Conservation (phyloP, 2,329 filamentous ascomycete species). For the Diaporthe nobilis region DNA sequence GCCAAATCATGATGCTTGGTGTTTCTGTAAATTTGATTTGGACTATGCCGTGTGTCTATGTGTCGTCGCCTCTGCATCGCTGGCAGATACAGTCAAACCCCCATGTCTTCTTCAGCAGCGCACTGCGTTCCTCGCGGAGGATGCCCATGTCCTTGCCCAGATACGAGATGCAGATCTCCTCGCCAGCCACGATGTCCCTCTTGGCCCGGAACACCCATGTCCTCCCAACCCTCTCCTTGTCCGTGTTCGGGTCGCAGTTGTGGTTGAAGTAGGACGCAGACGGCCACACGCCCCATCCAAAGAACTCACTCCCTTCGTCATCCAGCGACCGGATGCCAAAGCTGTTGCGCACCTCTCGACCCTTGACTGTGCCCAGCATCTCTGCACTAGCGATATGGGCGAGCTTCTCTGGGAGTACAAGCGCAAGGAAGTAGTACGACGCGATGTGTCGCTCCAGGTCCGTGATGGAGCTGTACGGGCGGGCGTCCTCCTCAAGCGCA, state of each 20-base stretch:
- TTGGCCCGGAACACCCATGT: slow-evolving; percentile 36
- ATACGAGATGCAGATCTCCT: slow-evolving; percentile 40
- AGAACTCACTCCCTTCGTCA: slow-evolving; percentile 40
- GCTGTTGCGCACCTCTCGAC: slow-evolving; percentile 40
- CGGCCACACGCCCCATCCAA: slow-evolving; percentile 39
- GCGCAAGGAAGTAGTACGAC: slow-evolving; percentile 34
- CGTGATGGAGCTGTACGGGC: slow-evolving; percentile 30
- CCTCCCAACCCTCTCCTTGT: slow-evolving; percentile 32
- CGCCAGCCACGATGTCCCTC: slow-evolving; percentile 9
- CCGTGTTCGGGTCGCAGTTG: slow-evolving; percentile 37
- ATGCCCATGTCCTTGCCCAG: slow-evolving; percentile 36
- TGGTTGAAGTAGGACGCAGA: slow-evolving; percentile 41
- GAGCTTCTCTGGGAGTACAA: slow-evolving; percentile 20
- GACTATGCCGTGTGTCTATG: neutral
- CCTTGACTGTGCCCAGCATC: slow-evolving; percentile 31
- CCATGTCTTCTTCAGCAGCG: slow-evolving; percentile 36
- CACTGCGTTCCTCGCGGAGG: slow-evolving; percentile 28
- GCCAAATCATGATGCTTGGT: neutral
- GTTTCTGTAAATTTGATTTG: neutral
- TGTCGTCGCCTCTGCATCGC: slow-evolving; percentile 16
- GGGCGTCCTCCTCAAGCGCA: slow-evolving; percentile 20
- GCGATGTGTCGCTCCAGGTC: slow-evolving; percentile 37
- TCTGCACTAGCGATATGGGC: slow-evolving; percentile 20
- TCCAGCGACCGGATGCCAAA: slow-evolving; percentile 41
- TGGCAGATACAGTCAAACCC: slow-evolving; percentile 39